Conservation (phyloP, 257 asterid genomes). For the Nicotiana undulata region DNA sequence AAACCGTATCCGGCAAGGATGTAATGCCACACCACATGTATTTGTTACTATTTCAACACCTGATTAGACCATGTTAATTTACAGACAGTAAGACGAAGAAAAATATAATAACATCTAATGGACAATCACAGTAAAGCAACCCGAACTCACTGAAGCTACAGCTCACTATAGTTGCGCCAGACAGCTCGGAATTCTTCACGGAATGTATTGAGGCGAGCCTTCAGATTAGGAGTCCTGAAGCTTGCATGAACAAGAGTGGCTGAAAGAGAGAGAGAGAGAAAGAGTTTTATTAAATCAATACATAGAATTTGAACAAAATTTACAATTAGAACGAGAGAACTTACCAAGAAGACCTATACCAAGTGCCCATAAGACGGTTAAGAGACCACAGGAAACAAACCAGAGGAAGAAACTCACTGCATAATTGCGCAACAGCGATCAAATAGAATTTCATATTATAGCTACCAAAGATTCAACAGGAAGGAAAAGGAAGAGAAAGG, state of each 20-base stretch:
- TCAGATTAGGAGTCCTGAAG: conserved; percentile 85
- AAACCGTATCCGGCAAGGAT: not conserved
- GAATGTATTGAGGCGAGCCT: conserved; percentile 94
- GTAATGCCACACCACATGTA: not conserved
- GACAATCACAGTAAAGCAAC: not conserved
- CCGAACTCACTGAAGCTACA: conserved; percentile 31
- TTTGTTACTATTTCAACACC: not conserved
- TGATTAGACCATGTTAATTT: not conserved
- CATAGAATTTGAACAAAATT: not conserved
- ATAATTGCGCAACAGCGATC: conserved; percentile 4
- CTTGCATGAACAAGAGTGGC: conserved; percentile 83
- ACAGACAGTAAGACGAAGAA: not conserved
- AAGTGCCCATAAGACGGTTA: conserved; percentile 54
- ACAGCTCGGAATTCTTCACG: conserved; percentile 96
- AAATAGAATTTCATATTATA: not conserved
- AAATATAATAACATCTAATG: not conserved
- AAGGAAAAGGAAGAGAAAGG: not conserved
- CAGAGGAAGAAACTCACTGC: conserved; percentile 79
- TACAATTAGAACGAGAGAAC: not conserved
- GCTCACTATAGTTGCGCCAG: conserved; percentile 92
- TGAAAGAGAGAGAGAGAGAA: conserved; percentile 20
- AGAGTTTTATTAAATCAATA: not conserved
- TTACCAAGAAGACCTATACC: conserved; percentile 78
- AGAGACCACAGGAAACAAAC: conserved; percentile 72
- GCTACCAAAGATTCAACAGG: not conserved